phyloP scores from a whole-genome alignment of 2,329 filamentous ascomycete genomes.

The Neofusicoccum sp. region DNA sequence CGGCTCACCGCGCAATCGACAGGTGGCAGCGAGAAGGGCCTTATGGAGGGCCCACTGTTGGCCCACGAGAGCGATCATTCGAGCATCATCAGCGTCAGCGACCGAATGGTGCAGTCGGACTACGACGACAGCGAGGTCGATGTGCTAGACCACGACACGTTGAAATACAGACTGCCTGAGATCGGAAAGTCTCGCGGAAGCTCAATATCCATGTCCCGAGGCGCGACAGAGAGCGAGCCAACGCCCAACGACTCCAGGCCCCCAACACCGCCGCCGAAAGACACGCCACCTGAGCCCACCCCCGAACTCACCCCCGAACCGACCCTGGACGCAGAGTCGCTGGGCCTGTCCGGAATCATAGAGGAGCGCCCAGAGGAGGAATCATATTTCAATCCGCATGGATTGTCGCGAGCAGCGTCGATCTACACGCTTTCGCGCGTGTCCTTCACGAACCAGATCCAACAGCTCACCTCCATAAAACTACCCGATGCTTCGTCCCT shows the following conservation, averaged over 20 bases:
- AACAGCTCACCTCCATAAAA: conserved; percentile 86
- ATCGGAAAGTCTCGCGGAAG: conserved; percentile 53
- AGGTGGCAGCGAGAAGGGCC: conserved; percentile 34
- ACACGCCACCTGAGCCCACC: conserved; percentile 33
- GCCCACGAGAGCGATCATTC: conserved; percentile 47
- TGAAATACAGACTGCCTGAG: conserved; percentile 75
- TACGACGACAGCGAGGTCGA: conserved; percentile 23
- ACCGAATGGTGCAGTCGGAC: conserved; percentile 55
- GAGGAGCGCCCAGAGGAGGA: conserved; percentile 55
- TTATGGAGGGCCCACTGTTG: conserved; percentile 28
- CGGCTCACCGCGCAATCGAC: conserved; percentile 36
- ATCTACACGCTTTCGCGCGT: conserved; percentile 92
- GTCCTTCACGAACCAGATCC: conserved; percentile 91
- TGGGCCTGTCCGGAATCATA: conserved; percentile 29
- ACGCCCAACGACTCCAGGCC: conserved; percentile 27
- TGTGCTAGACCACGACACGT: conserved; percentile 65
- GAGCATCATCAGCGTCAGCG: conserved; percentile 56
- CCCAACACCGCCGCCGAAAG: conserved; percentile 57
- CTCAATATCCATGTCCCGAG: conserved; percentile 1
- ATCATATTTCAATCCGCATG: conserved; percentile 68
- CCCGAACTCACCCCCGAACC: conserved; percentile 26
- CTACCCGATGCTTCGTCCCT: conserved; percentile 84
- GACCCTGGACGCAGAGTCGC: background rate
- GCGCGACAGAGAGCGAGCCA: background rate
- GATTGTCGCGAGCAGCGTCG: conserved; percentile 70